Evolutionary conservation across 2,329 filamentous ascomycete genomes (phyloP).

Genomic region (Neofusicoccum sp.): DNA sequence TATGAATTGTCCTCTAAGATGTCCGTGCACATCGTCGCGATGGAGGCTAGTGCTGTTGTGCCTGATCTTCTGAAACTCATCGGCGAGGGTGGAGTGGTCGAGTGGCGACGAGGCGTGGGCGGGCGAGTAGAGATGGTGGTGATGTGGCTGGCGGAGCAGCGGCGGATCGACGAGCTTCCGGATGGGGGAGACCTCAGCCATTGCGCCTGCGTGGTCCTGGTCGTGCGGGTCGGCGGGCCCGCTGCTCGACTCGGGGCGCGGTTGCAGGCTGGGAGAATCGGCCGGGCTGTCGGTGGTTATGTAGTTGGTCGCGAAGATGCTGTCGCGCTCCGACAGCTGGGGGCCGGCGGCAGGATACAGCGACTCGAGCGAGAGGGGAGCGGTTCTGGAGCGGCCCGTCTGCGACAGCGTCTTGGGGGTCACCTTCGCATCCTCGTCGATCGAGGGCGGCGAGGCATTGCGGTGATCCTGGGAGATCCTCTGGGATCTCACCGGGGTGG

Average conservation of each 20-base stretch:
- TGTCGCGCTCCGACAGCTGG: slow-evolving; percentile 63
- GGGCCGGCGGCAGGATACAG: slow-evolving; percentile 47
- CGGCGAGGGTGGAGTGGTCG: slow-evolving; percentile 17
- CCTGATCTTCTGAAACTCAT: slow-evolving; percentile 18
- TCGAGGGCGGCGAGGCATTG: slow-evolving; percentile 26
- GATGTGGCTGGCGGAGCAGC: slow-evolving; percentile 35
- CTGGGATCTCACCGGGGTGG: slow-evolving; percentile 44
- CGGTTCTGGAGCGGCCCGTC: slow-evolving; percentile 43
- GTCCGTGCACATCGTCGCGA: slow-evolving; percentile 35
- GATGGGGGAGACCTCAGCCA: slow-evolving; percentile 34
- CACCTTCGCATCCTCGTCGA: slow-evolving; percentile 27
- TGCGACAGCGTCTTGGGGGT: slow-evolving; percentile 39
- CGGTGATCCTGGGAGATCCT: slow-evolving; percentile 29
- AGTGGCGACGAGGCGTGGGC: slow-evolving; percentile 20
- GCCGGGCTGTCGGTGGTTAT: slow-evolving; percentile 53
- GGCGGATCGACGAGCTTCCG: slow-evolving; percentile 38
- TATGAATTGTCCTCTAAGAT: slow-evolving; percentile 38
- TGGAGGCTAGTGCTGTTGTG: slow-evolving; percentile 16
- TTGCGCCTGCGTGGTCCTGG: slow-evolving; percentile 32
- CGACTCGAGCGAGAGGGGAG: slow-evolving; percentile 36
- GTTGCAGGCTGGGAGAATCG: slow-evolving; percentile 37
- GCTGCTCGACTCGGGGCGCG: slow-evolving; percentile 35
- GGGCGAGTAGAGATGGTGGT: slow-evolving; percentile 31
- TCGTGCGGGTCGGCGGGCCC: slow-evolving; percentile 26
- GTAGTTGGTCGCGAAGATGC: slow-evolving; percentile 66